Base-by-base conservation (phyloP, 2,329 filamentous ascomycete species). In the Sphaceloma murrayae region DNA sequence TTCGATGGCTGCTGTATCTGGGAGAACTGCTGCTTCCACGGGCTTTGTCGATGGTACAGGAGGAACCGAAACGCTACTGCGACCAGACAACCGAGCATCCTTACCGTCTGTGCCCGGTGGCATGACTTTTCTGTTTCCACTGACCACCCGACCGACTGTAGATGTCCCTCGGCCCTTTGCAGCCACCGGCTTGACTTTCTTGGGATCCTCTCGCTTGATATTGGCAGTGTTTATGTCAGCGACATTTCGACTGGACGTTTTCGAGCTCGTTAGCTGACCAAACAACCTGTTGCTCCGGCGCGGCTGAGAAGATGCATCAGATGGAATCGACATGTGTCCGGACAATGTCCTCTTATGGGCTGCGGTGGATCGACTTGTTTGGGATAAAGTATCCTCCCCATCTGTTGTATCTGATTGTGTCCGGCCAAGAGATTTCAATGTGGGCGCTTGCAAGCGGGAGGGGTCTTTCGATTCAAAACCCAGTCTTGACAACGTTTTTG, bases 271-370 rank as follows among this genome's bases (percentile, higher is more conserved):
- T 48, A 81, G 80, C 48, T 79, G 75, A 49, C 77, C 78, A 54
- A 85, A 61, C 18, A 70, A 48, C 24, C 68, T 57, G 31, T 65
- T 64, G 48, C 68, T 70, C 47, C 68, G 61, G 32, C 68, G 55
- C 22, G 64, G 64, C 21, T 63, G 64, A 16, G 65, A 61, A n/a
- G 65, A 61, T n/a, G 60, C 59, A 9, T 54, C 43, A 39, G 54
- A 50, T 22, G 58, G 49, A 31, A 62, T 62, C n/a, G 62, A 56
- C 4, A 70, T 67, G 53, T 94, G 85, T 3, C 89, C 89, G 30
- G 89, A 94, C n/a, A 94, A 76, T 1, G 87, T 95, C 53, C 89
- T 78, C 66, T 95, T 96, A 60, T 87, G 78, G 48, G 88, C 53
- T 18, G 14, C 21, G 5, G 45, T 46, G 10, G 34, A 16, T 51